A percentile compares a stretch with the other conserved stretches of the same genome.
Evolutionary conservation across 1,139 yeast species (phyloP).

Genomic region (Kodamaea fungicola): DNA sequence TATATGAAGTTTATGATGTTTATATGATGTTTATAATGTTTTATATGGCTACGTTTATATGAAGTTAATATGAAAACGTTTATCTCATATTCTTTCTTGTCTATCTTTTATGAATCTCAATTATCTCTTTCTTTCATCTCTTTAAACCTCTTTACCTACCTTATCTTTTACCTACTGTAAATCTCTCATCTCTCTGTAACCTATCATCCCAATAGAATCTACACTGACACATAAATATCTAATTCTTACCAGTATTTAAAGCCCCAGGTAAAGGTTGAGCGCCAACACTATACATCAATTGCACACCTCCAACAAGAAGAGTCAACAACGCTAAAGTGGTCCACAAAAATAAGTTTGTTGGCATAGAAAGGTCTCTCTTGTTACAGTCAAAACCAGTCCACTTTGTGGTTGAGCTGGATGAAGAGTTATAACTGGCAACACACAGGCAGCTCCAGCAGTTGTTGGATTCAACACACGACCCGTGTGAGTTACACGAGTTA

Average conservation of each 20-base stretch:
- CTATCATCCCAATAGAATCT: neutral
- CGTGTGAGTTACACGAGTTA: constrained; percentile 58
- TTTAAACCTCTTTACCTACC: too few species aligned
- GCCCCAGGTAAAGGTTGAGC: constrained; percentile 66
- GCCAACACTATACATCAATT: constrained; percentile 53
- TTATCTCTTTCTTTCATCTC: too few species aligned
- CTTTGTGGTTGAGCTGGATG: constrained; percentile 48
- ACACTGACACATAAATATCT: neutral
- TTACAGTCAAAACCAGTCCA: constrained; percentile 71
- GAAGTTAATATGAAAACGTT: too few species aligned
- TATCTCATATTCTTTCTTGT: too few species aligned
- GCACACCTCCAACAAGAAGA: constrained; percentile 50
- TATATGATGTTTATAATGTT: too few species aligned
- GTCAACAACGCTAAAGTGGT: constrained; percentile 47
- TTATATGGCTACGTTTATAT: too few species aligned
- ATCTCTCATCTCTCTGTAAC: too few species aligned
- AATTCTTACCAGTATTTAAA: constrained; percentile 39
- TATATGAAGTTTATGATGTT: too few species aligned
- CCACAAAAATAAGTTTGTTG: constrained; percentile 69
- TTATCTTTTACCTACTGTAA: too few species aligned
- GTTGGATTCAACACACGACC: constrained; percentile 45
- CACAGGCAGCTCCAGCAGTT: constrained; percentile 61
- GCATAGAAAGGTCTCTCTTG: constrained; percentile 61
- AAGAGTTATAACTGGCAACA: constrained; percentile 45
- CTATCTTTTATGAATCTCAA: too few species aligned